Conservation (phyloP, 106 monocot genomes). For the Dendrobium huoshanense region DNA sequence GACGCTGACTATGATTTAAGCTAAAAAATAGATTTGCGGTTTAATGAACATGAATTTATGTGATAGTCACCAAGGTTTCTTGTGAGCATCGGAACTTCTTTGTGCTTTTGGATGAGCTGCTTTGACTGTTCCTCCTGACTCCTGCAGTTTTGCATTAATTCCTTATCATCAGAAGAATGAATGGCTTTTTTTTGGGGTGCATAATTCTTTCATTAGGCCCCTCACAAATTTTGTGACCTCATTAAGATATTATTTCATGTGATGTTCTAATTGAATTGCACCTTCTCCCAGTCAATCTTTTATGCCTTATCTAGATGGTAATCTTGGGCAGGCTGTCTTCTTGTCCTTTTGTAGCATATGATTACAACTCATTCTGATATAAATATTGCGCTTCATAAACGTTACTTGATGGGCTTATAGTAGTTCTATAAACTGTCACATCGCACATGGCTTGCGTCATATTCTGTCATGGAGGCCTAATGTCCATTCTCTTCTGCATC, state of each 20-base stretch:
- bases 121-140: no score
- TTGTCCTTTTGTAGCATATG: not conserved
- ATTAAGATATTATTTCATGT: not conserved
- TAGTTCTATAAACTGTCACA: slow-evolving; percentile 12
- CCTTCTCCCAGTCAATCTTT: not conserved
- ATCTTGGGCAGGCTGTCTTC: not conserved
- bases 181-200: no score
- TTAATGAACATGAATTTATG: no score
- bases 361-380: not conserved
- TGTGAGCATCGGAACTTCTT: no score
- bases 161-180: no score
- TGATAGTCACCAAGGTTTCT: no score
- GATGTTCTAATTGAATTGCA: not conserved
- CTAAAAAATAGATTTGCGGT: no score
- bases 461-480: slow-evolving; percentile 28
- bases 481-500: slow-evolving; percentile 22
- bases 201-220: no score
- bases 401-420: slow-evolving; percentile 3
- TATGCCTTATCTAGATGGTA: not conserved
- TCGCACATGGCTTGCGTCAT: slow-evolving; percentile 31
- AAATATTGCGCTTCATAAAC: not conserved
- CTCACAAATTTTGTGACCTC: no score
- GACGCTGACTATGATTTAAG: no score
- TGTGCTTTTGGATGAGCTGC: no score
- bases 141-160: no score